Percentiles rank a stretch among this genome's conserved stretches.
These are phyloP conservation scores for Fusarium zealandicum DNA, from an alignment of 2,329 filamentous ascomycete genomes.

Conservation along the genomic window DNA sequence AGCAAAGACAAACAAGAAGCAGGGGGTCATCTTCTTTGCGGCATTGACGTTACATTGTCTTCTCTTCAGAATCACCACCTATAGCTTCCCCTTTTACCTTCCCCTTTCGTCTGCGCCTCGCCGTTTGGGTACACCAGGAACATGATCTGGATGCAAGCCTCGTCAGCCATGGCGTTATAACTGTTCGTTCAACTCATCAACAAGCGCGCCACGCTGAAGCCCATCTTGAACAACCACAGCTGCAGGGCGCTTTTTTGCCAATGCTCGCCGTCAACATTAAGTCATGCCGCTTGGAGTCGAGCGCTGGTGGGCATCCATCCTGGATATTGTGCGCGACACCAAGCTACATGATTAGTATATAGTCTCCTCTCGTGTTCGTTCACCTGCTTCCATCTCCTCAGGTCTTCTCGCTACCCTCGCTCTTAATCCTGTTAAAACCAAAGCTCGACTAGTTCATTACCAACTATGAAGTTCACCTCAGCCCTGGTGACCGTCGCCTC, in stretches of 20 bases:
- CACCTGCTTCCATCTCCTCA: too few relatives aligned
- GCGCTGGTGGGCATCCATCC: background rate
- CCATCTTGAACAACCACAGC: background rate
- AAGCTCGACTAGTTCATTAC: background rate
- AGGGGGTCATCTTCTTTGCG: too few relatives aligned
- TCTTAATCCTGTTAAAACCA: background rate
- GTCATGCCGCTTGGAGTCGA: background rate
- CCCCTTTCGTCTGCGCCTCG: background rate
- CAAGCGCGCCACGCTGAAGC: background rate
- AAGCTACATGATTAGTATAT: background rate
- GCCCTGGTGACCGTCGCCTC: constrained; percentile 5
- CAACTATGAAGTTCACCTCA: constrained; percentile 21
- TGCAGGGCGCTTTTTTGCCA: background rate
- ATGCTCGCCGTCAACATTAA: background rate
- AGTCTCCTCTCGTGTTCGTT: background rate
- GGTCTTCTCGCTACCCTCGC: too few relatives aligned
- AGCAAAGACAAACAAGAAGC: too few relatives aligned
- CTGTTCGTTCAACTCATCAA: background rate
- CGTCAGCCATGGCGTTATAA: background rate
- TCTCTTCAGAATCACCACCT: background rate
- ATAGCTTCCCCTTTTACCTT: background rate
- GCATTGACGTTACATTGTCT: too few relatives aligned
- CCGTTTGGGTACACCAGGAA: too few relatives aligned
- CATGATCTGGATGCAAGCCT: background rate
- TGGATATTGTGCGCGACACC: background rate